These are phyloP conservation scores for Ganoderma sp. DNA, from an alignment of 1,284 basidiomycete species.

Conservation along the genomic window DNA sequence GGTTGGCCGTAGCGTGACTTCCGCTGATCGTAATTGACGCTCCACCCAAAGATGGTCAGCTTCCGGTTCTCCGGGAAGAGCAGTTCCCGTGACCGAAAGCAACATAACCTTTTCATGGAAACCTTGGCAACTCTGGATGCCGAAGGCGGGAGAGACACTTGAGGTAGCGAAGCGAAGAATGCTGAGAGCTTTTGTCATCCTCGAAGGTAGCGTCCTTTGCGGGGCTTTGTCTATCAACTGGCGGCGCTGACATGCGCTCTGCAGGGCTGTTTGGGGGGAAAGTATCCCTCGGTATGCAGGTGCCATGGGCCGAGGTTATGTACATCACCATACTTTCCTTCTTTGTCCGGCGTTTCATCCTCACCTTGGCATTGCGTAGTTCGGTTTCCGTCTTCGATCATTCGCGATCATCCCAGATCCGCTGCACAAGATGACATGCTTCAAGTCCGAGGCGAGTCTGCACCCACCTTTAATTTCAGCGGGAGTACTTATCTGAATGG, in stretches of 20 bases:
- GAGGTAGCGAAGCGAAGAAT: not conserved
- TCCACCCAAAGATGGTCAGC: not conserved
- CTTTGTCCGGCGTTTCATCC: not conserved
- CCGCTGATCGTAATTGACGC: not conserved
- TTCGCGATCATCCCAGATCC: conserved; percentile 5
- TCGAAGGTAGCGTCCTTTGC: not conserved
- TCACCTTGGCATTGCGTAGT: not conserved
- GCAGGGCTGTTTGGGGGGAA: not conserved
- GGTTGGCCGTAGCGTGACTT: not conserved
- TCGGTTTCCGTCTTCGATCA: not conserved
- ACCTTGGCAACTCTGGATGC: not conserved
- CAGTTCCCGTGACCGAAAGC: not conserved
- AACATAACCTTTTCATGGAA: not conserved
- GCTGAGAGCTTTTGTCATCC: not conserved
- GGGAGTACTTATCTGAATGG: not conserved
- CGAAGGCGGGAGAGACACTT: not conserved
- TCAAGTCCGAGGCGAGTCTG: not conserved
- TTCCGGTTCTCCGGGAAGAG: not conserved
- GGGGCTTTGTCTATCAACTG: not conserved
- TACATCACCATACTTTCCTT: conserved; percentile 2
- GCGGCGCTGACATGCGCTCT: not conserved
- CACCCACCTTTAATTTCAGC: not conserved
- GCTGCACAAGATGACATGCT: not conserved
- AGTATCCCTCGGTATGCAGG: not conserved
- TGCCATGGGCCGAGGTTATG: not conserved